Evolutionary conservation across 2,329 filamentous ascomycete species (phyloP).

Genomic region (Apiospora phragmitis): DNA sequence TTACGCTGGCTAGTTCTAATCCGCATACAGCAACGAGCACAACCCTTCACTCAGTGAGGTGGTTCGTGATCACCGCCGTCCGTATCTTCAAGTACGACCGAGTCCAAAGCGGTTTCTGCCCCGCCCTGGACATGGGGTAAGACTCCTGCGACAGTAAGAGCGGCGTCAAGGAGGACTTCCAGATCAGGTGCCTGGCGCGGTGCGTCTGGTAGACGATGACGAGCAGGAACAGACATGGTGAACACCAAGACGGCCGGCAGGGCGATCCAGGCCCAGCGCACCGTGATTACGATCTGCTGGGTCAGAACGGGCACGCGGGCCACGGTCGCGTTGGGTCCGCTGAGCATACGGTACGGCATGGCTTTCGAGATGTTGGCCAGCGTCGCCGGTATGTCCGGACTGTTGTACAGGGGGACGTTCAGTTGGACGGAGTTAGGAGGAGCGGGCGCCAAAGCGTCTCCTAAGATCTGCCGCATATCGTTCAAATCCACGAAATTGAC

Average conservation of each 20-base stretch:
- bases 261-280: conserved; percentile 8
- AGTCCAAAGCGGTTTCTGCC: conserved; percentile 5
- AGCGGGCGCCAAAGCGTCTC: background rate
- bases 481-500: background rate
- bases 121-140: background rate
- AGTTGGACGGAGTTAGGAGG: background rate
- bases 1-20: background rate
- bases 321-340: conserved; percentile 7
- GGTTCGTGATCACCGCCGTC: conserved; percentile 10
- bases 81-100: background rate
- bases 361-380: background rate
- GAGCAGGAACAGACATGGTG: background rate
- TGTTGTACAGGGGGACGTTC: background rate
- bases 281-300: background rate
- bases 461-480: background rate
- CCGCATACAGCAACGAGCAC: background rate
- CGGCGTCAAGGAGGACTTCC: conserved; percentile 12
- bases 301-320: background rate
- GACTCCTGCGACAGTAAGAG: background rate
- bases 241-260: background rate
- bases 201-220: background rate
- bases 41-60: background rate
- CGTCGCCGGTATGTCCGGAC: background rate
- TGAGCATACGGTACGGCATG: conserved; percentile 10
- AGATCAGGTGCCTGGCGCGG: conserved; percentile 6